Evolutionary conservation across 495 filamentous ascomycete genomes (phyloP).

Genomic region (Hypoxylon fuscum): DNA sequence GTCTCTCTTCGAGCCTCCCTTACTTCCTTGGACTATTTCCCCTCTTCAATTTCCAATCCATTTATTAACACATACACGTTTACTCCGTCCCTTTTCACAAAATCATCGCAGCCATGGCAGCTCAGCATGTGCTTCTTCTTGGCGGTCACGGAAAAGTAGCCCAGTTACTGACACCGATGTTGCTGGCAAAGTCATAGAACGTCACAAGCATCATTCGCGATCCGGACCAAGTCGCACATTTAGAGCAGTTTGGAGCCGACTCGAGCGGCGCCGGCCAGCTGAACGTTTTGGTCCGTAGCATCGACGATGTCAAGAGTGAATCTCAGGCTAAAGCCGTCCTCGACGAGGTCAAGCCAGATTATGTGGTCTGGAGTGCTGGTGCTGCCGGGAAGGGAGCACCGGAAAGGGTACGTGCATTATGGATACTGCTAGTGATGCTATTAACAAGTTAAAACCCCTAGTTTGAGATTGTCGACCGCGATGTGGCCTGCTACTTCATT

Average conservation of each 20-base stretch:
- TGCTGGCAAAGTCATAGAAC: constrained; percentile 72
- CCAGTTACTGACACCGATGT: constrained; percentile 72
- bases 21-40: neutral
- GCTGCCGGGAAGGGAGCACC: constrained; percentile 79
- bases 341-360: constrained; percentile 66
- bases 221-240: constrained; percentile 67
- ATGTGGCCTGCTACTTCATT: constrained; percentile 75
- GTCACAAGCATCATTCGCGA: constrained; percentile 79
- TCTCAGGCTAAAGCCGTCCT: constrained; percentile 67
- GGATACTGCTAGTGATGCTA: constrained; percentile 57
- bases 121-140: constrained; percentile 69
- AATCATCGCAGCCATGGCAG: neutral
- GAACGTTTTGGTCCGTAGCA: constrained; percentile 67
- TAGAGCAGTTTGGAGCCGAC: constrained; percentile 64
- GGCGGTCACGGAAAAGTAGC: constrained; percentile 83
- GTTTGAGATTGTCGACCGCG: constrained; percentile 63
- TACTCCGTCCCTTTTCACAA: neutral
- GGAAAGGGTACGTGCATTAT: constrained; percentile 47
- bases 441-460: constrained; percentile 45
- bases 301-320: constrained; percentile 72
- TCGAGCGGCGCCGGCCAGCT: constrained; percentile 52
- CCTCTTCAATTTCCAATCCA: neutral
- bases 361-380: constrained; percentile 80
- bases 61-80: neutral
- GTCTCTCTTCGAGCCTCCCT: neutral